Percentiles rank a stretch among this genome's conserved stretches.
These are phyloP conservation scores for Athelia sp. DNA, from an alignment of 1,284 basidiomycete genomes.

Conservation along the genomic window DNA sequence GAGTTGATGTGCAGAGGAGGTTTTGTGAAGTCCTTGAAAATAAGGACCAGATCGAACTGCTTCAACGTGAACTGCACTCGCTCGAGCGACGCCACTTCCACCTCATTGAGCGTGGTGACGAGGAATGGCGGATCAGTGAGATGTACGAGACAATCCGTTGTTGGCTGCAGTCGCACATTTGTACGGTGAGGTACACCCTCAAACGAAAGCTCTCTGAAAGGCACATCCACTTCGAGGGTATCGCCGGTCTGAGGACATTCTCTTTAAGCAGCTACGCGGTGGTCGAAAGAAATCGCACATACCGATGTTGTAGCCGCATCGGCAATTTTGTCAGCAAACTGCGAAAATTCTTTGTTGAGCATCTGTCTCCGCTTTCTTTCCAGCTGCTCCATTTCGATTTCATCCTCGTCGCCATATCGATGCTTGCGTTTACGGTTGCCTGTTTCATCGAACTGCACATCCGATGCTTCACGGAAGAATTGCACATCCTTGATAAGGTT, in stretches of 20 bases:
- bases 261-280: conserved; percentile 1
- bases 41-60: conserved; percentile 96
- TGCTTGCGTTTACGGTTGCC: conserved; percentile 98
- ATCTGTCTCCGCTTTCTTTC: conserved; percentile 86
- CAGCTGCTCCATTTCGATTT: conserved; percentile 98
- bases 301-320: conserved; percentile 78
- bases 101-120: conserved; percentile 91
- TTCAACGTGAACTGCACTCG: conserved; percentile 96
- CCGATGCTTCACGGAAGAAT: conserved; percentile 97
- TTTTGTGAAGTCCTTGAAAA: conserved; percentile 96
- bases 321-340: conserved; percentile 90
- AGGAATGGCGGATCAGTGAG: conserved; percentile 95
- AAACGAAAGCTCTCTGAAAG: conserved; percentile 96
- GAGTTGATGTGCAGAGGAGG: conserved; percentile 92
- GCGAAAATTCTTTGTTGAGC: conserved; percentile 94
- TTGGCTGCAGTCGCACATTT: conserved; percentile 92
- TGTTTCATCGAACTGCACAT: conserved; percentile 98
- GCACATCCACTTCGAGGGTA: conserved; percentile 90
- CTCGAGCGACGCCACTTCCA: conserved; percentile 96
- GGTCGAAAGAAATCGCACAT: conserved; percentile 18
- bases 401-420: conserved; percentile 97
- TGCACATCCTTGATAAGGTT: conserved; percentile 74
- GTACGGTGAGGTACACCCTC: conserved; percentile 96
- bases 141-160: conserved; percentile 95
- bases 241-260: conserved; percentile 57